Evolutionary conservation across 495 filamentous ascomycete genomes (phyloP), one percentile per base, ranked within the genome.

Genomic region (Rhypophila decipiens): DNA sequence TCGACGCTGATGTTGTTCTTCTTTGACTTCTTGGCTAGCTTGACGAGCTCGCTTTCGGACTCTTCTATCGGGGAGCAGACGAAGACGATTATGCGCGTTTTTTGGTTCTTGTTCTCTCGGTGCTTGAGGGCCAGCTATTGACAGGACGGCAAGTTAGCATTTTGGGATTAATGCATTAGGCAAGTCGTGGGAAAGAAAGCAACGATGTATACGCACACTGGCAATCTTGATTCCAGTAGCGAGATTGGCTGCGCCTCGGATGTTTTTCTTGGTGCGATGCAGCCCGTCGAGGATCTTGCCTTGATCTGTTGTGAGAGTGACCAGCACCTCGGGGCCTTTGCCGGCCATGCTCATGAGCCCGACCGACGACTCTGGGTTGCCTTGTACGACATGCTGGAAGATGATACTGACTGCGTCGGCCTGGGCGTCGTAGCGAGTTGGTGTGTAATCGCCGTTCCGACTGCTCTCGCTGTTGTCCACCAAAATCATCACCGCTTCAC

Each of bases 281-380:
- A 99, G 72, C 44, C 93, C 93, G 39, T 93, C 87, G 52, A 96
- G 74, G 51, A 99, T 88, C 69, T 94, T 90, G 59, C 93, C 94
- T 57, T 91, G 86, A 63, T 97, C 91, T 38, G 87, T 86, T 40
- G 93, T 97, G 65, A 97, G 77, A 18, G 94, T 99, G 21, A 93
- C 91, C 33, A 97, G 77, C 47, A 97, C 90, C 70, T 99, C 94
- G 35, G 93, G 93, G 11, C 90, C 89, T 59, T 90, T 91, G 57
- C 93, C 93, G 48, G 88, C 93, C 90, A 97, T 96, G 67, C 87
- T 96, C 90, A 99, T 95, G 41, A 99, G 76, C 50, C 93, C 93
- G 45, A 97, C 94, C 19, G 89, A 91, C 11, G 90, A 96, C 70
- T 99, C 93, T 19, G 93, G 86, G 67, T 99, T 95, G 65, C 80